phyloP scores from a whole-genome alignment of 257 asterid genomes.

The Eucommia ulmoides region DNA sequence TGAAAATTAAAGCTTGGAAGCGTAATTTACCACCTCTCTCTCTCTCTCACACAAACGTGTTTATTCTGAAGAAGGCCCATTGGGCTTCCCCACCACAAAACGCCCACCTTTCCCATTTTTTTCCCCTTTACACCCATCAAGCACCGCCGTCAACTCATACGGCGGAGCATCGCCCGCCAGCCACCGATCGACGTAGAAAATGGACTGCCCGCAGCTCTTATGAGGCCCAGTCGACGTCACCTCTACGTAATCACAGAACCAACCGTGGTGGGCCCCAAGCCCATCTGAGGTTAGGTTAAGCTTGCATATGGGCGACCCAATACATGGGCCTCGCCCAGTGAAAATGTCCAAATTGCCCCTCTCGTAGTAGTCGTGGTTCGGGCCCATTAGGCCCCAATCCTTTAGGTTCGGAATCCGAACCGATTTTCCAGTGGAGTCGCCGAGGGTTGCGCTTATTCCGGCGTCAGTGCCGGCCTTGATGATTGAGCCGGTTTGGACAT shows the following conservation, averaged over 20 bases:
- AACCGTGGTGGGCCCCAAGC: slow-evolving; percentile 24
- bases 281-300: slow-evolving; percentile 37
- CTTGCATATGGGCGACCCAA: slow-evolving; percentile 34
- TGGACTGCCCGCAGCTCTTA: slow-evolving; percentile 29
- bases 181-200: slow-evolving; percentile 43
- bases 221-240: slow-evolving; percentile 37
- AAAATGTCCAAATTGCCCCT: slow-evolving; percentile 39
- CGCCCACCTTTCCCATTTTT: slow-evolving; percentile 5
- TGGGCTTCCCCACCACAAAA: slow-evolving; percentile 19
- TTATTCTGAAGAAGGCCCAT: slow-evolving; percentile 8
- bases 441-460: slow-evolving; percentile 25
- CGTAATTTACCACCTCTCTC: too few species aligned
- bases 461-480: slow-evolving; percentile 45
- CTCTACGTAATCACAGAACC: slow-evolving; percentile 26
- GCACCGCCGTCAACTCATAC: slow-evolving; percentile 16
- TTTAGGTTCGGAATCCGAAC: slow-evolving; percentile 35
- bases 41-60: too few species aligned
- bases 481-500: slow-evolving; percentile 39
- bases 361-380: slow-evolving; percentile 35
- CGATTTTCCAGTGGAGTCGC: slow-evolving; percentile 22
- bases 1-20: too few species aligned
- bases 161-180: slow-evolving; percentile 38
- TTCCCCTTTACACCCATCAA: slow-evolving; percentile 27
- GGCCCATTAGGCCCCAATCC: slow-evolving; percentile 56
- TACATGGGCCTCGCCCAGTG: slow-evolving; percentile 40